Conservation (phyloP, 257 asterid genomes). For the Henckelia pumila region DNA sequence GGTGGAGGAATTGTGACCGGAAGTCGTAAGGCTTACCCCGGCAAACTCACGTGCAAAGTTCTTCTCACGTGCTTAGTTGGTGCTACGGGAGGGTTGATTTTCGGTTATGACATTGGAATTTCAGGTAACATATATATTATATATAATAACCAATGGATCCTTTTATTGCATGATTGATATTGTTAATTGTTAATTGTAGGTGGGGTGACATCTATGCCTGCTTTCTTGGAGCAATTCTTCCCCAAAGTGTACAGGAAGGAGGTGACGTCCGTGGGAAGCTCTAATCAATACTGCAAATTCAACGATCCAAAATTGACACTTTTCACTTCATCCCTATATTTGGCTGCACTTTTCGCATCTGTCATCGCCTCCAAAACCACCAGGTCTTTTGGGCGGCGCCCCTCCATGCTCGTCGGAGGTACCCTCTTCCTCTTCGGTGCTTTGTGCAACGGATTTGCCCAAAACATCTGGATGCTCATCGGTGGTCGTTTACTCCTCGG, state of each 20-base stretch:
- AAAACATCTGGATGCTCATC: slow-evolving; percentile 25
- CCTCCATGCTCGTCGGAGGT: slow-evolving; percentile 33
- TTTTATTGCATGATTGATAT: no score
- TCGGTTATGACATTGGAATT: slow-evolving; percentile 43
- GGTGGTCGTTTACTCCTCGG: slow-evolving; percentile 34
- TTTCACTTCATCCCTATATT: slow-evolving; percentile 37
- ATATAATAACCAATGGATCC: no score
- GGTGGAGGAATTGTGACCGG: not conserved
- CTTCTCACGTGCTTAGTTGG: slow-evolving; percentile 21
- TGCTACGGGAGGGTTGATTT: slow-evolving; percentile 32
- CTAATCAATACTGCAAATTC: slow-evolving; percentile 34
- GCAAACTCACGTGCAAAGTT: slow-evolving; percentile 1
- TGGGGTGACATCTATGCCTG: slow-evolving; percentile 39
- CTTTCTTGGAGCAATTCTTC: slow-evolving; percentile 34
- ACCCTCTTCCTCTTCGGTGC: slow-evolving; percentile 30
- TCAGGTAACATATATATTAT: no score
- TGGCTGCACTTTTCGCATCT: slow-evolving; percentile 34
- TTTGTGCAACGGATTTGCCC: slow-evolving; percentile 19
- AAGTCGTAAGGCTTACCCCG: slow-evolving; percentile 22
- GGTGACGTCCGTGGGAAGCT: not conserved
- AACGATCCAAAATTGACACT: slow-evolving; percentile 13
- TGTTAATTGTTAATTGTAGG: no score
- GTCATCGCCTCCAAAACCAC: slow-evolving; percentile 13
- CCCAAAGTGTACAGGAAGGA: slow-evolving; percentile 20
- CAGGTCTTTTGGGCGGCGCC: slow-evolving; percentile 17